These are phyloP conservation scores for Pholiota conissans DNA, from an alignment of 768 basidiomycete species.

Conservation along the genomic window DNA sequence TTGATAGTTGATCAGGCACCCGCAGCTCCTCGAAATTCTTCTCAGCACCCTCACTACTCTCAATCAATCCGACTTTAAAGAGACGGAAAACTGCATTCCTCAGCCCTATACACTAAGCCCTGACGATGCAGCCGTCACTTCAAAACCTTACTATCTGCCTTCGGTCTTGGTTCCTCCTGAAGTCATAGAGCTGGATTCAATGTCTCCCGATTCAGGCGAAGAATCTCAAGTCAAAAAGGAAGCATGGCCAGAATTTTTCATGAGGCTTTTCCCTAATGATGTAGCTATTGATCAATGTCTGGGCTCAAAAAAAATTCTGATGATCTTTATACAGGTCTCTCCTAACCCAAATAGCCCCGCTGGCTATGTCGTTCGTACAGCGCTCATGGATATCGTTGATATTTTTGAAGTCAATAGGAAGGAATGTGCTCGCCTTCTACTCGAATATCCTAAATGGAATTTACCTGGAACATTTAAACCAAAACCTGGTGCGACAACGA, in stretches of 20 bases:
- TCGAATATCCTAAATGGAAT: conserved; percentile 87
- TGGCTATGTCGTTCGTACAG: conserved; percentile 79
- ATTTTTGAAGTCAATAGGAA: conserved; percentile 97
- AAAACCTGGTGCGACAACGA: conserved; percentile 58
- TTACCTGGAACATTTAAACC: conserved; percentile 83
- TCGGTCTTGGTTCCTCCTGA: conserved; percentile 86
- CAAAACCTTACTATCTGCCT: conserved; percentile 66
- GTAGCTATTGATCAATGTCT: conserved; percentile 25
- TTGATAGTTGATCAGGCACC: conserved; percentile 5
- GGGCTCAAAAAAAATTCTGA: not conserved
- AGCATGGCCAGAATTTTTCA: conserved; percentile 76
- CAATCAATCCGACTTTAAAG: conserved; percentile 60
- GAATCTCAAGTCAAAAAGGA: conserved; percentile 76
- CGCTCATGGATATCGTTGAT: conserved; percentile 75
- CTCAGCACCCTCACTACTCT: conserved; percentile 62
- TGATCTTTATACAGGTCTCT: conserved; percentile 52
- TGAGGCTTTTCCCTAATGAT: conserved; percentile 66
- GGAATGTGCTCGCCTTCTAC: conserved; percentile 84
- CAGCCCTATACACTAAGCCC: conserved; percentile 62
- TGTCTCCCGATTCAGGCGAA: conserved; percentile 68
- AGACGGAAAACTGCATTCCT: conserved; percentile 54
- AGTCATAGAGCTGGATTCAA: conserved; percentile 74
- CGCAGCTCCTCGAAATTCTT: conserved; percentile 75
- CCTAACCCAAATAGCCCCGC: conserved; percentile 71
- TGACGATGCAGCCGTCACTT: conserved; percentile 35